A percentile compares a stretch with the other conserved stretches of the same genome.
phyloP scores from a whole-genome alignment of 352 stramenopile species.

The Thalassiosira exigua region DNA sequence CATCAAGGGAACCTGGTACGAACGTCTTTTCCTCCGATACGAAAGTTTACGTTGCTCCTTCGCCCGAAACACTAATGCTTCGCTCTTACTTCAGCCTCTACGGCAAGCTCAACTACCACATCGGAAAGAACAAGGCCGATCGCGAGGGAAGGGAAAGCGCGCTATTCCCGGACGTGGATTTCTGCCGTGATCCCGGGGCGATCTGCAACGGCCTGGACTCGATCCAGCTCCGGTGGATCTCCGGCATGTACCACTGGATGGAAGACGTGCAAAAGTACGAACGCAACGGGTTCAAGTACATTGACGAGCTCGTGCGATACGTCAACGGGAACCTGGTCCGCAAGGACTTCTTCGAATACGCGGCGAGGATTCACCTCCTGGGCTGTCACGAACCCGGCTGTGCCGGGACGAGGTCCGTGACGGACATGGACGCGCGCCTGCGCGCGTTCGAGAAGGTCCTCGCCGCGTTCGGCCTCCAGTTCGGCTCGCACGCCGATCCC shows the following conservation, averaged over 20 bases:
- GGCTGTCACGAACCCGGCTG: constrained; percentile 36
- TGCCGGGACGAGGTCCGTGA: constrained; percentile 7
- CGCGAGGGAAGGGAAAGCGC: constrained; percentile 24
- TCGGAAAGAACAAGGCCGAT: constrained; percentile 36
- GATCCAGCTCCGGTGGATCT: constrained; percentile 48
- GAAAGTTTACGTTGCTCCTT: too few relatives aligned
- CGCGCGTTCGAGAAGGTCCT: constrained; percentile 62
- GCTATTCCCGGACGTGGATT: constrained; percentile 51
- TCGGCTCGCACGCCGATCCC: constrained; percentile 41
- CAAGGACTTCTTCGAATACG: constrained; percentile 32
- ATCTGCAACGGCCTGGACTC: constrained; percentile 21
- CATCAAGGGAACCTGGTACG: constrained; percentile 39
- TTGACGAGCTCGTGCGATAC: constrained; percentile 39
- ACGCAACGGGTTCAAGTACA: constrained; percentile 47
- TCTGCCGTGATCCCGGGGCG: constrained; percentile 40
- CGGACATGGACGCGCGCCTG: constrained; percentile 46
- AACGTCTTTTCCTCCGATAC: too few relatives aligned
- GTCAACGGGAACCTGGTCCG: constrained; percentile 40
- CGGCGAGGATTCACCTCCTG: constrained; percentile 41
- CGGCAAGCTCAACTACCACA: constrained; percentile 48
- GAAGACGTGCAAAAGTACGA: constrained; percentile 57
- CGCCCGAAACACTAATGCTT: too few relatives aligned
- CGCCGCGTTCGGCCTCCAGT: constrained; percentile 50
- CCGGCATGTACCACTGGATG: constrained; percentile 59
- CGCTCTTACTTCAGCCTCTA: too few relatives aligned